These are phyloP conservation scores for Leishmania guyanensis DNA, from an alignment of 208 protist species.

Conservation along the genomic window DNA sequence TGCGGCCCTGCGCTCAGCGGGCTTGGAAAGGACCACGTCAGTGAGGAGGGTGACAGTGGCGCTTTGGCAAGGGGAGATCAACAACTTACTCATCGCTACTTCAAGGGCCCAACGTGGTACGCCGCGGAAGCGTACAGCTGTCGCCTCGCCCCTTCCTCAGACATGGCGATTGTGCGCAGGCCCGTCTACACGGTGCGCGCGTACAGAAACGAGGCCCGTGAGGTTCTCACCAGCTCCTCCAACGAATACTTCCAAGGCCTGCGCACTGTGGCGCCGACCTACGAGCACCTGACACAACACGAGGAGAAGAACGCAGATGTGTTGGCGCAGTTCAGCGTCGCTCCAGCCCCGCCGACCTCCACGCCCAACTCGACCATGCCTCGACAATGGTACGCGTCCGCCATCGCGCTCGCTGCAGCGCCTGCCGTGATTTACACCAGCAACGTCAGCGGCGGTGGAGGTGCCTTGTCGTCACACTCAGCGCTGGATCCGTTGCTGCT, in stretches of 20 bases:
- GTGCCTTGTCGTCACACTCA: constrained; percentile 4
- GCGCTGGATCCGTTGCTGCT: constrained; percentile 46
- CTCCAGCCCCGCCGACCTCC: neutral
- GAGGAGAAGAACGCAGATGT: constrained; percentile 55
- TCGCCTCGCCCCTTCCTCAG: constrained; percentile 10
- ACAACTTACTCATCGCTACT: neutral
- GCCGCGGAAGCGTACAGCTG: constrained; percentile 21
- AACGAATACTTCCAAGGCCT: constrained; percentile 83
- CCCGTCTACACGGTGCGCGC: constrained; percentile 77
- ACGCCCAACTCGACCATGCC: neutral
- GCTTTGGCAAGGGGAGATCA: neutral
- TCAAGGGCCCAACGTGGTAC: constrained; percentile 9
- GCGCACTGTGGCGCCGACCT: constrained; percentile 76
- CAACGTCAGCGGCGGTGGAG: neutral
- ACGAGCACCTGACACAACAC: constrained; percentile 71
- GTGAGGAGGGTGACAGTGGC: neutral
- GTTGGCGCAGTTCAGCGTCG: constrained; percentile 61
- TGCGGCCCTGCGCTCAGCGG: constrained; percentile 10
- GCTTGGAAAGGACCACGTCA: neutral
- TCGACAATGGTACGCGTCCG: constrained; percentile 64
- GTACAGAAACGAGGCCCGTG: constrained; percentile 76
- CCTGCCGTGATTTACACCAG: constrained; percentile 2
- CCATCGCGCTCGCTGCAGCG: constrained; percentile 53
- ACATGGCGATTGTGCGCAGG: constrained; percentile 53
- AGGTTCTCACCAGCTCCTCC: constrained; percentile 77